A percentile compares a stretch with the other conserved stretches of the same genome.
Conservation (phyloP, 2,329 filamentous ascomycete species). For the Xylariaceae sp. region DNA sequence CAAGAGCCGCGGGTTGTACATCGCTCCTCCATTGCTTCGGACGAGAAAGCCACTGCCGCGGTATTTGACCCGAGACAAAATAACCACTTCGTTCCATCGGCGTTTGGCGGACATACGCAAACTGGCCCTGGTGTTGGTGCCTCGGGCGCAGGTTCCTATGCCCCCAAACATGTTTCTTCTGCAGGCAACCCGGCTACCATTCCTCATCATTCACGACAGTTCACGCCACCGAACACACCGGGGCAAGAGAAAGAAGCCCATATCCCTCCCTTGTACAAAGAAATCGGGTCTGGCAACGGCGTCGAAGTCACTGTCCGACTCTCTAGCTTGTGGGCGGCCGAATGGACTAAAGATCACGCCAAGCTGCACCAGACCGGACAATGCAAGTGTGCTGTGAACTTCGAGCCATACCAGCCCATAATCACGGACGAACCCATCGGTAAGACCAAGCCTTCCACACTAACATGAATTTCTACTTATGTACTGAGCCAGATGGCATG, state of each 20-base stretch:
- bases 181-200: neutral
- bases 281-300: slow-evolving; percentile 20
- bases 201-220: too few species aligned
- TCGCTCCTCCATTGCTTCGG: neutral
- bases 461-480: neutral
- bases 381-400: slow-evolving; percentile 45
- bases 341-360: slow-evolving; percentile 49
- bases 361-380: slow-evolving; percentile 42
- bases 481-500: neutral
- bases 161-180: neutral
- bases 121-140: neutral
- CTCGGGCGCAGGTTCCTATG: neutral
- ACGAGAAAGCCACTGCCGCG: neutral
- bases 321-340: slow-evolving; percentile 46
- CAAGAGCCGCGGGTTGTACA: slow-evolving; percentile 42
- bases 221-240: neutral
- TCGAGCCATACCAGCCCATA: slow-evolving; percentile 38
- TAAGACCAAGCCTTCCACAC: neutral
- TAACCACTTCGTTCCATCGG: too few species aligned
- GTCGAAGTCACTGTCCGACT: slow-evolving; percentile 41
- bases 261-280: slow-evolving; percentile 28
- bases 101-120: neutral
- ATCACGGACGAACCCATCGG: slow-evolving; percentile 1
- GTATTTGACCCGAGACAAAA: neutral
- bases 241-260: neutral